Evolutionary conservation across 2,329 filamentous ascomycete genomes (phyloP).

Genomic region (Cladophialophora immunda): DNA sequence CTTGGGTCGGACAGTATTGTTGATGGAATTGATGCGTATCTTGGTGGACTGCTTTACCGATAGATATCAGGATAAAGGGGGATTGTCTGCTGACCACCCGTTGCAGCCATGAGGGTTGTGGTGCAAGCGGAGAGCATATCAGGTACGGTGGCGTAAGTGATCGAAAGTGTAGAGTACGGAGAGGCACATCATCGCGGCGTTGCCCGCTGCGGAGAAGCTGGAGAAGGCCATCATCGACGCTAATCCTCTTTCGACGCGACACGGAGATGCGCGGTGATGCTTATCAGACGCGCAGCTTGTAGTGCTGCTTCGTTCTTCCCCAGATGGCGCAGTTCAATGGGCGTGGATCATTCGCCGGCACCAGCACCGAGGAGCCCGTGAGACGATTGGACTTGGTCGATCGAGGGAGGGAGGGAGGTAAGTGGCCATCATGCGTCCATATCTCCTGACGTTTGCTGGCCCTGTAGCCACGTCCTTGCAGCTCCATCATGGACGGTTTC

Average conservation of each 20-base stretch:
- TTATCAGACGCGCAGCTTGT: not conserved
- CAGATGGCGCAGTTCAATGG: not conserved
- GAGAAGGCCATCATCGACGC: not conserved
- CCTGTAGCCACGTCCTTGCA: slow-evolving; percentile 2
- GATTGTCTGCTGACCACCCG: not conserved
- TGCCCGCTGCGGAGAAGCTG: slow-evolving; percentile 6
- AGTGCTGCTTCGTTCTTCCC: not conserved
- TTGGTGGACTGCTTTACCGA: slow-evolving; percentile 31
- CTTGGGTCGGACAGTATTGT: slow-evolving; percentile 25
- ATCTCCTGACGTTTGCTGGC: slow-evolving; percentile 11
- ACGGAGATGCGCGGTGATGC: not conserved
- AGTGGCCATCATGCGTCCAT: slow-evolving; percentile 16
- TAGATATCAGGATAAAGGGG: slow-evolving; percentile 2
- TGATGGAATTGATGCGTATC: slow-evolving; percentile 30
- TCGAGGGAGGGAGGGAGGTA: not conserved
- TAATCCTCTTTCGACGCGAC: not conserved
- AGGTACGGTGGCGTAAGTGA: not conserved
- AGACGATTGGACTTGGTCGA: not conserved
- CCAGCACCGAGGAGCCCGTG: not conserved
- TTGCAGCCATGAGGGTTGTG: not conserved
- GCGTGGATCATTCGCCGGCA: not conserved
- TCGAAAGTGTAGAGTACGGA: not conserved
- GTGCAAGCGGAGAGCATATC: not conserved
- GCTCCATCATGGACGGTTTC: slow-evolving; percentile 40
- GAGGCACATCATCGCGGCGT: not conserved